These are phyloP conservation scores for Raffaelea deltoideospora DNA, from an alignment of 2,329 filamentous ascomycete species.

Conservation along the genomic window DNA sequence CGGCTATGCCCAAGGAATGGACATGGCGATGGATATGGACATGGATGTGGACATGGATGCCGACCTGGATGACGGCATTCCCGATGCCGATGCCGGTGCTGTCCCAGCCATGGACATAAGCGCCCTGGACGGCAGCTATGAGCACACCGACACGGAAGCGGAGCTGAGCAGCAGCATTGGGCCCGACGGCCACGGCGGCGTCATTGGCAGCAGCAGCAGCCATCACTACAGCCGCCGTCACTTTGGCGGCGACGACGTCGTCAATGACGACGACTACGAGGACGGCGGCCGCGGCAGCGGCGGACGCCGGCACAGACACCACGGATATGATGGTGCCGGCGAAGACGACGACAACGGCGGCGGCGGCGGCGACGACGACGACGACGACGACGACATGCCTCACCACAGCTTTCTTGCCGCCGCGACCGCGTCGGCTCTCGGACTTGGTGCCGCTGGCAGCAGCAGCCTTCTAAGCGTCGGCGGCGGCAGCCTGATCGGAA, in stretches of 20 bases:
- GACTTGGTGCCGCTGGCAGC: too few species aligned
- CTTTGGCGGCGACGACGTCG: constrained; percentile 23
- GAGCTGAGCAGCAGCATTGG: constrained; percentile 36
- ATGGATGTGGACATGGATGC: constrained; percentile 47
- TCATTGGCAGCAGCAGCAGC: not conserved
- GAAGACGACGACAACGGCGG: not conserved
- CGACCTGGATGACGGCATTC: constrained; percentile 58
- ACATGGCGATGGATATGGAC: constrained; percentile 14
- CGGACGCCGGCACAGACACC: too few species aligned
- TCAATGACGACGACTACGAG: constrained; percentile 14
- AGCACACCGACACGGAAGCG: constrained; percentile 64
- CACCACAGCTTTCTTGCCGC: constrained; percentile 5
- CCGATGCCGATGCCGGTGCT: constrained; percentile 24
- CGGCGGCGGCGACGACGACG: constrained; percentile 19
- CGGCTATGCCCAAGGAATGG: constrained; percentile 14
- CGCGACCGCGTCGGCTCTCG: too few species aligned
- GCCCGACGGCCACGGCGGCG: too few species aligned
- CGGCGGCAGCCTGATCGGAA: not conserved
- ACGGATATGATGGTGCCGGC: too few species aligned
- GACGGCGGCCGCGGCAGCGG: not conserved
- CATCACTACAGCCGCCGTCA: not conserved
- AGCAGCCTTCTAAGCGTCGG: too few species aligned
- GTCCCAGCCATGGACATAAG: constrained; percentile 5
- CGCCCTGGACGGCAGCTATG: constrained; percentile 35
- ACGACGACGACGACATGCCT: constrained; percentile 14